phyloP scores from a whole-genome alignment of 805 yeast genomes.

The Clavispora asparagi region DNA sequence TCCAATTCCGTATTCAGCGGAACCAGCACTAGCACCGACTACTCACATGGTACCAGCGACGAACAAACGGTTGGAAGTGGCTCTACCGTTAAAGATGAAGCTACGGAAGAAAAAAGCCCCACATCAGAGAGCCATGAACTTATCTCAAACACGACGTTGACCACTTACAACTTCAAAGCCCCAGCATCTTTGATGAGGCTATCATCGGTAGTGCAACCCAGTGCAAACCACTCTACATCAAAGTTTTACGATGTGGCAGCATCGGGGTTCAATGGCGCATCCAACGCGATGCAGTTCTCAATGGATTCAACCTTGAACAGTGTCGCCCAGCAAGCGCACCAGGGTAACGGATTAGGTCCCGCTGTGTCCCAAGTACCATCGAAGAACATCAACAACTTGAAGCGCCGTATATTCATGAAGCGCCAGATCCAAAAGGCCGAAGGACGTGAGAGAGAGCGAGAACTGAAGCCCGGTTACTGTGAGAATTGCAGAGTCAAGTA shows the following conservation, averaged over 20 bases:
- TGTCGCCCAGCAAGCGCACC: constrained; percentile 19
- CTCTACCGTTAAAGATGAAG: constrained; percentile 9
- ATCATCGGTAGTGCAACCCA: constrained; percentile 35
- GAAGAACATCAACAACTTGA: constrained; percentile 44
- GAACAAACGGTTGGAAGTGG: constrained; percentile 8
- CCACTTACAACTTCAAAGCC: constrained; percentile 18
- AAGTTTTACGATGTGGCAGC: constrained; percentile 43
- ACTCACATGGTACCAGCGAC: not conserved
- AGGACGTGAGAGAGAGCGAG: constrained; percentile 22
- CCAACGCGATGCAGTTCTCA: constrained; percentile 37
- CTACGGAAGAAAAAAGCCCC: constrained; percentile 1
- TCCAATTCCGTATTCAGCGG: constrained; percentile 1
- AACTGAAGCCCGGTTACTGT: constrained; percentile 70
- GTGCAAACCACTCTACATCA: constrained; percentile 22
- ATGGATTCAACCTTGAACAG: constrained; percentile 37
- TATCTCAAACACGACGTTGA: not conserved
- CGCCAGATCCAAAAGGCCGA: constrained; percentile 25
- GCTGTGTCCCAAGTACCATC: constrained; percentile 52
- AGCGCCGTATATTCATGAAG: constrained; percentile 41
- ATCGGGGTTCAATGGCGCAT: constrained; percentile 41
- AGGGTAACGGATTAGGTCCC: constrained; percentile 56
- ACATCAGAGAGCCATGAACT: constrained; percentile 3
- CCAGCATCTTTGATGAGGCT: constrained; percentile 28
- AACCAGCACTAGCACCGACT: constrained; percentile 13
- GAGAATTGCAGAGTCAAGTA: constrained; percentile 88